Evolutionary conservation across 177 flowering plant species (phyloP).

Genomic region (Tripterygium wilfordii): DNA sequence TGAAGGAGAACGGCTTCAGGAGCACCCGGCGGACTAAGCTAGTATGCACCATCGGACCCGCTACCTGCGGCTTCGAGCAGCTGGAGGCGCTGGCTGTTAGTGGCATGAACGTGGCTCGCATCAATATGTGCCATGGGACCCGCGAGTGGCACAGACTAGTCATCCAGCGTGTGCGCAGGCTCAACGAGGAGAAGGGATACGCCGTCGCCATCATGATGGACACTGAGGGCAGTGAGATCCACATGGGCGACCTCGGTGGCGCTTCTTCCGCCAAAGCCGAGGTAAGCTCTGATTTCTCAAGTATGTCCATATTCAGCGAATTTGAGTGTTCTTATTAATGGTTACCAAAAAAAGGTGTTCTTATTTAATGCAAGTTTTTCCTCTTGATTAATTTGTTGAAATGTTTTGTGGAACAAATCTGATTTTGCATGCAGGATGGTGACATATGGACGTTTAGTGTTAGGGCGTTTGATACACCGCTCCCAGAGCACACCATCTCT

Average conservation of each 20-base stretch:
- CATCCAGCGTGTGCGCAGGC: constrained; percentile 62
- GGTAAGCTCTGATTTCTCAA: constrained; percentile 28
- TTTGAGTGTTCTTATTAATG: no score
- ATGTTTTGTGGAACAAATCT: no score
- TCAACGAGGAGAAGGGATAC: constrained; percentile 90
- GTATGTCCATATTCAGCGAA: no score
- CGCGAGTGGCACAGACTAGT: constrained; percentile 86
- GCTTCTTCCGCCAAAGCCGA: constrained; percentile 79
- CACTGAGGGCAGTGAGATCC: constrained; percentile 98
- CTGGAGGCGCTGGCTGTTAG: constrained; percentile 92
- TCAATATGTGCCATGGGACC: constrained; percentile 96
- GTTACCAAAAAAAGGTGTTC: no score
- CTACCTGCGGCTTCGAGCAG: constrained; percentile 76
- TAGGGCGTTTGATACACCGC: constrained; percentile 67
- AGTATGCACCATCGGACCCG: constrained; percentile 65
- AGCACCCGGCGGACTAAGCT: constrained; percentile 73
- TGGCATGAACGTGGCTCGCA: constrained; percentile 97
- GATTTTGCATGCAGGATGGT: no score
- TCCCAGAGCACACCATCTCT: constrained; percentile 74
- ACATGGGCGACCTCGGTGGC: constrained; percentile 97
- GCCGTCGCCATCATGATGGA: constrained; percentile 99
- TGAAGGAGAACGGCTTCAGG: constrained; percentile 87
- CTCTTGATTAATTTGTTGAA: no score
- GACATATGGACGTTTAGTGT: constrained; percentile 96
- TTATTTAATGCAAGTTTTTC: no score